A percentile compares a stretch with the other conserved stretches of the same genome.
Conservation (phyloP, 306 rosid genomes). For the Oemleria cerasiformis region DNA sequence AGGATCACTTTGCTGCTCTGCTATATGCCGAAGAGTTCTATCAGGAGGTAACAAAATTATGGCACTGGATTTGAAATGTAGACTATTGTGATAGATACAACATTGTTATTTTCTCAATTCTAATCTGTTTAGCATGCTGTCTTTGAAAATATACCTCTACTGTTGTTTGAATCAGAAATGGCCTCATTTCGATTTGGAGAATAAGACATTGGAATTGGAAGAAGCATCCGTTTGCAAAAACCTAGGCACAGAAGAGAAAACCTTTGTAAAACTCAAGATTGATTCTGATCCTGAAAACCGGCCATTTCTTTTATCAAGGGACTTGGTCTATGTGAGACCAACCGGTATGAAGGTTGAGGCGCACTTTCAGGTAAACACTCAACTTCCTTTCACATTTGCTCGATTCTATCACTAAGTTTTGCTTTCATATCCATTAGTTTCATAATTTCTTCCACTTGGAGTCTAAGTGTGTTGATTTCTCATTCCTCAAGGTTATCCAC, state of each 20-base stretch:
- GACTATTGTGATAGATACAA: neutral
- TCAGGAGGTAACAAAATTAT: slow-evolving; percentile 22
- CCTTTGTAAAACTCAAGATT: slow-evolving; percentile 23
- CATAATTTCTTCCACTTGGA: neutral
- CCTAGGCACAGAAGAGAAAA: slow-evolving; percentile 5
- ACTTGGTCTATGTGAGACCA: slow-evolving; percentile 25
- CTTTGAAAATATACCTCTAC: neutral
- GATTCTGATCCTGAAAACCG: slow-evolving; percentile 14
- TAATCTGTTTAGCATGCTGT: neutral
- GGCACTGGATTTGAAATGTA: neutral
- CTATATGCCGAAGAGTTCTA: slow-evolving; percentile 41
- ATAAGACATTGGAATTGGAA: slow-evolving; percentile 16
- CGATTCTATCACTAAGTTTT: no score
- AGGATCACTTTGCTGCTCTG: slow-evolving; percentile 41
- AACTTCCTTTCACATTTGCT: no score
- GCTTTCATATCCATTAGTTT: no score
- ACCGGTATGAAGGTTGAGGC: neutral
- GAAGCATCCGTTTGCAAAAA: slow-evolving; percentile 6
- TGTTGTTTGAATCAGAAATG: slow-evolving; percentile 16
- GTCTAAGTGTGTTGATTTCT: neutral
- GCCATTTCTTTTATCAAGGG: slow-evolving; percentile 34
- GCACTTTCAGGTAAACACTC: slow-evolving; percentile 15
- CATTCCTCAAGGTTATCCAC: neutral
- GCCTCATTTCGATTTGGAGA: slow-evolving; percentile 2
- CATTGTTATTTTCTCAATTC: neutral